Conservation (phyloP, 148 eudicot species). For the Vaccinium myrtillus region DNA sequence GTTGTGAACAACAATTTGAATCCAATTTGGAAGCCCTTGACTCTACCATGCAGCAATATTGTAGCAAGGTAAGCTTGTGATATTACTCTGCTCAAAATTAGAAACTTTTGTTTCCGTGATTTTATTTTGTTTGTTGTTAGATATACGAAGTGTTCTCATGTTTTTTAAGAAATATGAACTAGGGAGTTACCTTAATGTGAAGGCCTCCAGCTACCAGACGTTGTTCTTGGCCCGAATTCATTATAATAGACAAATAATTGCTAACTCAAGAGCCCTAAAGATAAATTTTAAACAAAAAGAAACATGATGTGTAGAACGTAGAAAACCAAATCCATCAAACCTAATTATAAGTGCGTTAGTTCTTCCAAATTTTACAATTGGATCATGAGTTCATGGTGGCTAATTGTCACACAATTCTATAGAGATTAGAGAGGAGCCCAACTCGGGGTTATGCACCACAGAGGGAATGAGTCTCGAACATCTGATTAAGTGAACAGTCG, state of each 20-base stretch:
- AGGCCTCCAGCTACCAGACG: background rate
- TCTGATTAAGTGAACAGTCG: too few relatives aligned
- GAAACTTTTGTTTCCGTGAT: background rate
- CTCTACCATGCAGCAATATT: constrained; percentile 74
- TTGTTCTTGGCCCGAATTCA: background rate
- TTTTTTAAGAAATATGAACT: background rate
- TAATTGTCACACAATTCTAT: too few relatives aligned
- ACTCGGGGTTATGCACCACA: too few relatives aligned
- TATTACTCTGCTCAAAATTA: constrained; percentile 16
- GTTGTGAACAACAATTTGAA: constrained; percentile 75
- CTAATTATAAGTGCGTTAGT: too few relatives aligned
- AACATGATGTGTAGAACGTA: background rate
- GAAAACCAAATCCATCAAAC: too few relatives aligned
- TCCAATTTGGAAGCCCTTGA: constrained; percentile 80
- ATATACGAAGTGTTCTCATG: background rate
- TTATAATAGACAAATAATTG: background rate
- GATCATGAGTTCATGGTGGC: too few relatives aligned
- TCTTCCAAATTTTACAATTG: too few relatives aligned
- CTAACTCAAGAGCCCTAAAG: background rate
- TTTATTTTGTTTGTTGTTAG: background rate
- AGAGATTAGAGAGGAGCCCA: too few relatives aligned
- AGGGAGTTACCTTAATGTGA: background rate
- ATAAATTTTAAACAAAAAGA: background rate
- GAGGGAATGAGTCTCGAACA: too few relatives aligned
- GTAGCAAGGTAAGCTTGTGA: constrained; percentile 60